Evolutionary conservation across 108 stramenopile species (phyloP), one percentile per base, ranked within the genome.

Genomic region (Nitzschia sp.): DNA sequence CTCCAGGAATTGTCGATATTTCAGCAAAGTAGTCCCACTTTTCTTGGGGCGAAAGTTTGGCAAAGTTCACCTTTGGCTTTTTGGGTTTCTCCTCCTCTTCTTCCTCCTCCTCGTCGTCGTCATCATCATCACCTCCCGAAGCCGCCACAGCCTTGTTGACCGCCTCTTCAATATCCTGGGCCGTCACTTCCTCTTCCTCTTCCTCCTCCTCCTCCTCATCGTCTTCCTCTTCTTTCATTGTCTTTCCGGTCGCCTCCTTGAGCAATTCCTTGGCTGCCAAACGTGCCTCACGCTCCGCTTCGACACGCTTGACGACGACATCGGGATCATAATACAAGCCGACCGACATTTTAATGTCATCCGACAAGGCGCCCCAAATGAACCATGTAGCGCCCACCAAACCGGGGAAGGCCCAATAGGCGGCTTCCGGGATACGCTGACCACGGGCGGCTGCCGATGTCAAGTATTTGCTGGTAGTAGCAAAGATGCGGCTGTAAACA

Each of bases 261-360:
- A 58, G 22, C 2, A 61, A 61, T 35, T 46, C 63, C 35, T 58
- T 58, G 15, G 61, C 75, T 33, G 44, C 75, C 19, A 76, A 19
- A 19, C 75, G 68, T 53, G 69, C 34, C 13, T 21, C 54, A 5
- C 63, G 60, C 30, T 76, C 75, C 32, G 66, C 66, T 35, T 76
- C 75, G 1, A 76, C 75, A 25, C 56, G 47, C 2, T 76, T 76
- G 15, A 76, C 44, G 21, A 61, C 75, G 26, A 50, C 29, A 53
- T 68, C 61, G n/a, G 68, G 68, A 58, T 76, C 75, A 46, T 47
- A 69, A 33, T 69, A 69, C 34, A 76, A 36, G 23, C 75, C 75
- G 2, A 76, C 32, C 31, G 38, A 33, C 35, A 56, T 22, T 45
- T 58, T 76, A 54, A 76, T 63, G 8, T 76, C 75, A 8, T 66